Evolutionary conservation across 2,329 filamentous ascomycete genomes (phyloP).

Genomic region (Claviceps citrina): DNA sequence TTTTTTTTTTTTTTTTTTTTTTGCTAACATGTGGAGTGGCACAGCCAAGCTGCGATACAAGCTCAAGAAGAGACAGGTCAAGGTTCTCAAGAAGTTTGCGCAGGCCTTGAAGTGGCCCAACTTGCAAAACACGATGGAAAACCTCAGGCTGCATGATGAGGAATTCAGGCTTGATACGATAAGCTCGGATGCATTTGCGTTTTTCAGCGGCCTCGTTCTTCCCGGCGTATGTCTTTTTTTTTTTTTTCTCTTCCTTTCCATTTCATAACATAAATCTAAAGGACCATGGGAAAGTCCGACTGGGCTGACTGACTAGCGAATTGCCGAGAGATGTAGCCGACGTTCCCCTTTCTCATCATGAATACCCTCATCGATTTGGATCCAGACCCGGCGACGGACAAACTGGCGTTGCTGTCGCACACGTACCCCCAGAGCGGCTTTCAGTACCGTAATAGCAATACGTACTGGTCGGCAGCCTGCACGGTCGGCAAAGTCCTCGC

Average conservation of each 20-base stretch:
- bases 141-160: conserved; percentile 43
- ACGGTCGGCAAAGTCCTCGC: conserved; percentile 64
- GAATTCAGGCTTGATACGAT: conserved; percentile 43
- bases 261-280: no score
- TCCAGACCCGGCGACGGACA: conserved; percentile 48
- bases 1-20: no score
- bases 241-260: background rate
- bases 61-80: conserved; percentile 51
- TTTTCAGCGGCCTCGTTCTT: conserved; percentile 58
- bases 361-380: conserved; percentile 64
- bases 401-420: conserved; percentile 52
- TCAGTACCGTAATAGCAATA: conserved; percentile 58
- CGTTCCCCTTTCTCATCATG: conserved; percentile 62
- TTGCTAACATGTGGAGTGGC: background rate
- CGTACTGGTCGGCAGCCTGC: conserved; percentile 58
- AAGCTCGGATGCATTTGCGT: conserved; percentile 60
- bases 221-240: conserved; percentile 42
- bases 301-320: background rate
- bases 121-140: conserved; percentile 45
- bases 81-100: conserved; percentile 53
- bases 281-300: conserved; percentile 1
- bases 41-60: conserved; percentile 46
- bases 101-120: conserved; percentile 67
- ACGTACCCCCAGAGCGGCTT: conserved; percentile 56
- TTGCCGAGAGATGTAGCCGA: conserved; percentile 23